Evolutionary conservation across 257 asterid species (phyloP), one percentile per base, ranked within the genome.

Genomic region (Capsicum chinense): DNA sequence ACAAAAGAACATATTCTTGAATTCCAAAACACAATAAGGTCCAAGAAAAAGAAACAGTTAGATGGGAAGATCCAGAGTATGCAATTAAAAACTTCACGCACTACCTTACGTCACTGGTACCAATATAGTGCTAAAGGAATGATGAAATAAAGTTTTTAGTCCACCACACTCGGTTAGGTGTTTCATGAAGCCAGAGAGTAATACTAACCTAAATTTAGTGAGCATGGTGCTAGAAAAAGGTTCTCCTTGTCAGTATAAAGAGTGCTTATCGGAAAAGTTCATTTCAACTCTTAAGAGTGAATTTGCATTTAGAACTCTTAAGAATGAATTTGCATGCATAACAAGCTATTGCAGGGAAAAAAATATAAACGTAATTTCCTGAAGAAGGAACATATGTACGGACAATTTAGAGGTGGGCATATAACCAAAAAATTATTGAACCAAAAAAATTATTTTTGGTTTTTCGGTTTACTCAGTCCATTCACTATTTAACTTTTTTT

Each of bases 1-100:
- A 90, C 87, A 89, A 86, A 83, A 89, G 64, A 84, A 47, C 83
- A 73, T 33, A 76, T 33, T 17, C 21, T 85, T 79, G 10, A 78
- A 26, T 54, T 78, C 21, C 7, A 17, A 33, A 54, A 78, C 15
- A 19, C 60, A 74, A 13, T 74, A 50, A 21, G 62, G 81, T 74
- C 59, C 81, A 74, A 74, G 81, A 21, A 21, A 50, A 74, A 52
- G 63, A 78, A 54, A 33, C 3, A 9, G 16, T 14, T 37, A 54
- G 50, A 52, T 54, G 42, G 81, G 47, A 56, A 50, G 52, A 76
- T 76, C 81, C 62, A 76, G 12, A 6, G 81, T 50, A 76, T 11
- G 48, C 60, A 21, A 76, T 52, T 76, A 16, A 16, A 3, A 76
- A 50, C 63, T 76, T 76, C 14, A 50, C 50, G 39, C 44, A 21